A percentile compares a stretch with the other conserved stretches of the same genome.
These are phyloP conservation scores for Linderniella brevidens DNA, from an alignment of 257 asterid species.

Conservation along the genomic window DNA sequence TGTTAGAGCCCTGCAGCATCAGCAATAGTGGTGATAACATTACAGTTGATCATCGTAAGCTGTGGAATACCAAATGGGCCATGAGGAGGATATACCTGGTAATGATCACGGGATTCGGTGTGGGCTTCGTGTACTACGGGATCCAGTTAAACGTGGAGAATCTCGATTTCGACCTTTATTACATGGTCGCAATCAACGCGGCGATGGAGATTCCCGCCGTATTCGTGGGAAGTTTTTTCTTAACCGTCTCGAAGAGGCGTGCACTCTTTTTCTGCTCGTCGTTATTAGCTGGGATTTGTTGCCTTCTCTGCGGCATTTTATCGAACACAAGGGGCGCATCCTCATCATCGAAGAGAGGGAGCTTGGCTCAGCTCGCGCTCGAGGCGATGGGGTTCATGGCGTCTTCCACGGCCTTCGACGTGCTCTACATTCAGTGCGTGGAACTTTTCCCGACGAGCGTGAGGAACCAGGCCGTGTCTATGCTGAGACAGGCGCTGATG, in stretches of 20 bases:
- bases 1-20: constrained; percentile 15
- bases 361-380: constrained; percentile 22
- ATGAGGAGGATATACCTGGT: constrained; percentile 30
- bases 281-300: constrained; percentile 20
- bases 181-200: constrained; percentile 35
- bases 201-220: constrained; percentile 54
- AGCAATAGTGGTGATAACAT: constrained; percentile 9
- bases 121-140: constrained; percentile 40
- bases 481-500: constrained; percentile 33
- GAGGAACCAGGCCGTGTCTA: constrained; percentile 31
- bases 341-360: constrained; percentile 10
- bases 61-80: constrained; percentile 38
- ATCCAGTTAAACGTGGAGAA: constrained; percentile 46
- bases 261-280: constrained; percentile 26
- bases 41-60: constrained; percentile 6
- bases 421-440: constrained; percentile 32
- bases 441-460: constrained; percentile 41
- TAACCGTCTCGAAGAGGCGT: constrained; percentile 25
- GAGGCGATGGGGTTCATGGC: constrained; percentile 38
- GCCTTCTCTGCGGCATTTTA: constrained; percentile 24
- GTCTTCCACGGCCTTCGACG: constrained; percentile 34
- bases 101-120: constrained; percentile 39
- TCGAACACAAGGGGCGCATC: constrained; percentile 6
- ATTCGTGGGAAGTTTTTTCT: constrained; percentile 30
- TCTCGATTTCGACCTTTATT: constrained; percentile 36